phyloP scores from a whole-genome alignment of 148 eudicot genomes.

The Heliamphora exappendiculata region DNA sequence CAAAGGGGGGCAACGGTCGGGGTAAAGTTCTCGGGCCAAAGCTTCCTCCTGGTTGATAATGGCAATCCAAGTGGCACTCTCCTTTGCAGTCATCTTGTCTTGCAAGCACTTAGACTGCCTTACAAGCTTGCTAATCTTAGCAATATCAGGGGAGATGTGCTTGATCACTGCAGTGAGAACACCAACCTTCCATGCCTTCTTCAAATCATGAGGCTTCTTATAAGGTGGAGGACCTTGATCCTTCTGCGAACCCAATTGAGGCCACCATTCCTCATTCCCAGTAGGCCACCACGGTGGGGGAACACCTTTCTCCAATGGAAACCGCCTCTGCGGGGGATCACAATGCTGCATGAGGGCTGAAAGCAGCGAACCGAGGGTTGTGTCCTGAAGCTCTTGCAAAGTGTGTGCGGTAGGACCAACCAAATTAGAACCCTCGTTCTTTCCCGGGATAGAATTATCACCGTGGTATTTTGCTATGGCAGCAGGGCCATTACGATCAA shows the following conservation, averaged over 20 bases:
- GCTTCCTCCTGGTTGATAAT: slow-evolving; percentile 56
- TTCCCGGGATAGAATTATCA: slow-evolving; percentile 33
- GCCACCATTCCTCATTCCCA: slow-evolving; percentile 70
- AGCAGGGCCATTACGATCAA: slow-evolving; percentile 65
- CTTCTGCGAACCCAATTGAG: slow-evolving; percentile 39
- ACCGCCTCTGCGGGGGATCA: slow-evolving; percentile 66
- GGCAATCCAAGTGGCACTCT: slow-evolving; percentile 66
- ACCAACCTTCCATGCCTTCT: slow-evolving; percentile 70
- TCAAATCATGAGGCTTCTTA: slow-evolving; percentile 75
- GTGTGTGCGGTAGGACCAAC: slow-evolving; percentile 48
- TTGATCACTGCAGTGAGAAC: slow-evolving; percentile 66
- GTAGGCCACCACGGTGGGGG: slow-evolving; percentile 80
- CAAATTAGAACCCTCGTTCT: slow-evolving; percentile 25
- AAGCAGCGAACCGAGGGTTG: slow-evolving; percentile 57
- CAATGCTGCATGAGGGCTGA: slow-evolving; percentile 77
- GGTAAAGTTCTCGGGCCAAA: slow-evolving; percentile 51
- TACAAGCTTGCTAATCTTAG: slow-evolving; percentile 59
- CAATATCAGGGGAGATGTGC: slow-evolving; percentile 64
- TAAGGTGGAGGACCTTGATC: slow-evolving; percentile 54
- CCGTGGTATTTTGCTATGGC: slow-evolving; percentile 50
- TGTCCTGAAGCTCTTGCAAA: slow-evolving; percentile 61
- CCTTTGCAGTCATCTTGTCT: slow-evolving; percentile 75
- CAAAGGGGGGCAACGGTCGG: slow-evolving; percentile 40
- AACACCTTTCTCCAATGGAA: slow-evolving; percentile 60
- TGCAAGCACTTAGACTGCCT: slow-evolving; percentile 69